phyloP scores from a whole-genome alignment of 1,284 basidiomycete species.

The Cryptococcus wingfieldii region DNA sequence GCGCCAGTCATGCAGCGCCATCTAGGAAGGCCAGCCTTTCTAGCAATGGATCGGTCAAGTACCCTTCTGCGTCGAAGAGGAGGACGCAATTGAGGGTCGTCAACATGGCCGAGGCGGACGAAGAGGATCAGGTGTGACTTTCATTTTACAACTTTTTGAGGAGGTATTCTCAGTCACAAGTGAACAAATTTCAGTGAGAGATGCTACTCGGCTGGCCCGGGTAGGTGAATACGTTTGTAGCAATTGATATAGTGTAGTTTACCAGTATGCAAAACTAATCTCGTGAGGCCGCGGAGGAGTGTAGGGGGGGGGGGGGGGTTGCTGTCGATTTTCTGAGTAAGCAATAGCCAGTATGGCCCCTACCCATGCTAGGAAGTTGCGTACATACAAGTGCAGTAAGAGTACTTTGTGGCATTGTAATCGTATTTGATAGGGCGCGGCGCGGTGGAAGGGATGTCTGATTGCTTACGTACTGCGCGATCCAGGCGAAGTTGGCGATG shows the following conservation, averaged over 20 bases:
- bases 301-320: too few species aligned
- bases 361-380: neutral
- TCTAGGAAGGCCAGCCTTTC: conserved; percentile 2
- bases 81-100: conserved; percentile 28
- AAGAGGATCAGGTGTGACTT: neutral
- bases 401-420: neutral
- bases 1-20: neutral
- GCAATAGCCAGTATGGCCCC: too few species aligned
- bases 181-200: neutral
- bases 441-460: neutral
- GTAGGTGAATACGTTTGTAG: neutral
- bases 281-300: neutral
- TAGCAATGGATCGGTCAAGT: conserved; percentile 1
- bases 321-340: too few species aligned
- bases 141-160: neutral
- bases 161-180: too few species aligned
- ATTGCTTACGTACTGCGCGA: neutral
- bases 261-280: neutral
- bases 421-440: too few species aligned
- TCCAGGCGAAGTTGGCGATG: too few species aligned
- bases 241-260: neutral
- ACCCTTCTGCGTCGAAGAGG: conserved; percentile 5
- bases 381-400: neutral
- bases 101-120: conserved; percentile 18
- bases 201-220: neutral